Percentiles rank a stretch among this genome's conserved stretches.
Conservation (phyloP, 306 rosid genomes). For the Argentina anserina region DNA sequence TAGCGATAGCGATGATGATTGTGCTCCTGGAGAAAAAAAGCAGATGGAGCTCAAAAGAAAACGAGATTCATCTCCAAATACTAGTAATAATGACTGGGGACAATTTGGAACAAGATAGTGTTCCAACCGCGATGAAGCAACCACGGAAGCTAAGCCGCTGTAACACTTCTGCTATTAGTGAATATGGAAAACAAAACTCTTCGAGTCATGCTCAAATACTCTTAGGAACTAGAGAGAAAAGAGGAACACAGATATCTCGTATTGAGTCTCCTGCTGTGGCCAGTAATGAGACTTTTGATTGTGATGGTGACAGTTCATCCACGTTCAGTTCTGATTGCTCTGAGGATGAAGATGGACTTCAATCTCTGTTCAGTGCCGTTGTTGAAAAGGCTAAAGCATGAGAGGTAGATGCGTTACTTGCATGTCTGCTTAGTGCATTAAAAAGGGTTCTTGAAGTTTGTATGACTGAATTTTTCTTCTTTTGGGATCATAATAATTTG, state of each 20-base stretch:
- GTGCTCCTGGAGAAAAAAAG: background rate
- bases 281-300: background rate
- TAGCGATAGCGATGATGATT: conserved; percentile 24
- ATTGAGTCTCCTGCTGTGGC: background rate
- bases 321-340: conserved; percentile 9
- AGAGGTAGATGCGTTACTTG: background rate
- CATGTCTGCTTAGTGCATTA: conserved; percentile 23
- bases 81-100: background rate
- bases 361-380: background rate
- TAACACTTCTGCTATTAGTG: background rate
- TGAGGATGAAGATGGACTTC: background rate
- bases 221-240: background rate
- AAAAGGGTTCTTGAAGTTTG: conserved; percentile 14
- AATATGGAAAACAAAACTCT: background rate
- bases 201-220: background rate
- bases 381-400: conserved; percentile 4
- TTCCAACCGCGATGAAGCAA: background rate
- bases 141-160: background rate
- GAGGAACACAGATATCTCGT: background rate
- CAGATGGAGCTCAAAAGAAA: conserved; percentile 22
- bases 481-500: background rate
- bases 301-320: background rate
- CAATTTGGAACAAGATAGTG: conserved; percentile 1
- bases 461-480: background rate
- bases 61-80: conserved; percentile 1